Percentiles rank a stretch among this genome's conserved stretches.
These are phyloP conservation scores for Pleodorina starrii DNA, from an alignment of 139 green algal species.

Conservation along the genomic window DNA sequence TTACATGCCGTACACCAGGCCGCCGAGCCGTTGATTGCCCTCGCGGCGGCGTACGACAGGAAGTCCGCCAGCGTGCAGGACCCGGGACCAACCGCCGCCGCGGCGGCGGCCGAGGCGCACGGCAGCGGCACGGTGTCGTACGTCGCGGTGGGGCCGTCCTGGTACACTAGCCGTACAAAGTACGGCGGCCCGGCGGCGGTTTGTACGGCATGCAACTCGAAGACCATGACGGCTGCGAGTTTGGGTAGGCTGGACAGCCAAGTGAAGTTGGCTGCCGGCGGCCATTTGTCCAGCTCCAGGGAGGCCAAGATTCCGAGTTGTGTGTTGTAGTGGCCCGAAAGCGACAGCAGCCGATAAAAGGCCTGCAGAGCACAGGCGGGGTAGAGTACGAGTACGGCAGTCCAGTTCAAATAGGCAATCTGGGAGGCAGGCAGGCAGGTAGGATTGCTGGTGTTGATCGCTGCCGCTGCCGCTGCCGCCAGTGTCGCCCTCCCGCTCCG, in stretches of 20 bases:
- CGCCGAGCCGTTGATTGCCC: neutral
- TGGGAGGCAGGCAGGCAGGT: too few relatives aligned
- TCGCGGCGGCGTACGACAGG: neutral
- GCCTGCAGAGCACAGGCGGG: neutral
- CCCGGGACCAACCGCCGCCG: neutral
- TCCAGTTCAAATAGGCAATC: too few relatives aligned
- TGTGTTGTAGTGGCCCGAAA: slow-evolving; percentile 73
- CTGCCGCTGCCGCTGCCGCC: too few relatives aligned
- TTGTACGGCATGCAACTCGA: slow-evolving; percentile 59
- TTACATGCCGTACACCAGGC: slow-evolving; percentile 37
- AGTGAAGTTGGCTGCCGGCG: neutral
- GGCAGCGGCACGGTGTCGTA: slow-evolving; percentile 36
- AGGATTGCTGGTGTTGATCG: too few relatives aligned
- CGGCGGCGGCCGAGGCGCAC: neutral
- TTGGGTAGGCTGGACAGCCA: slow-evolving; percentile 55
- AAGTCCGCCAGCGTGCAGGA: slow-evolving; percentile 27
- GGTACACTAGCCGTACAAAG: slow-evolving; percentile 60
- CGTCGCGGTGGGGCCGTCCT: slow-evolving; percentile 52
- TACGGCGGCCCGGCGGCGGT: neutral
- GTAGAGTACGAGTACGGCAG: too few relatives aligned
- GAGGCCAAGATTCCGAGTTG: slow-evolving; percentile 68
- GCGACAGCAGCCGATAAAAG: slow-evolving; percentile 65
- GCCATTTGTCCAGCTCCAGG: slow-evolving; percentile 50
- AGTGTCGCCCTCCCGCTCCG: too few relatives aligned
- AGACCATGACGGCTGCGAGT: slow-evolving; percentile 60